Percentiles rank a stretch among this genome's conserved stretches.
phyloP scores from a whole-genome alignment of 148 eudicot species.

The Selenicereus undatus region DNA sequence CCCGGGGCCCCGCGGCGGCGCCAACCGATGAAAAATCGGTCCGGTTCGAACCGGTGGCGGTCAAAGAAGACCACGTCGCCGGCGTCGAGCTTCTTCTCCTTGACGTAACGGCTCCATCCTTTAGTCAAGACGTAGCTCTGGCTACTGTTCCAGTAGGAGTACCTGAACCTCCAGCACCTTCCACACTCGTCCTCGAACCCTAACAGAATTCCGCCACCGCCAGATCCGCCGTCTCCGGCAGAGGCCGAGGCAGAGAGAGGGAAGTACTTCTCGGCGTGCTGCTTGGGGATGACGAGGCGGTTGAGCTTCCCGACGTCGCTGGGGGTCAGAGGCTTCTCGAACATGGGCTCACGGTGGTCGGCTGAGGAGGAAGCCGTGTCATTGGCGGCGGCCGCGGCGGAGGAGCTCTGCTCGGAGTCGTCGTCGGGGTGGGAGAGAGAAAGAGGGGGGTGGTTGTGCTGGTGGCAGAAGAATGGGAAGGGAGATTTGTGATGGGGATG shows the following conservation, averaged over 20 bases:
- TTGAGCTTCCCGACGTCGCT: conserved; percentile 59
- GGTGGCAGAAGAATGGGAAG: conserved; percentile 17
- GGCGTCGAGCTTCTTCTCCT: conserved; percentile 74
- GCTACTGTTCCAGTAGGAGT: conserved; percentile 94
- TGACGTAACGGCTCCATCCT: conserved; percentile 95
- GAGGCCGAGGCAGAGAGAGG: conserved; percentile 23
- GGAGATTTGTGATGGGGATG: conserved; percentile 9
- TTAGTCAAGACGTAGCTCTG: conserved; percentile 92
- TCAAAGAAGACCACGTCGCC: conserved; percentile 75
- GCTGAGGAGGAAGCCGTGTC: background rate
- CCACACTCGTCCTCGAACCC: conserved; percentile 45
- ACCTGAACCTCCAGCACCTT: conserved; percentile 43
- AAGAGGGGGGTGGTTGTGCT: background rate
- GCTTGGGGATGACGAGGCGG: conserved; percentile 60
- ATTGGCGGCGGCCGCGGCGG: background rate
- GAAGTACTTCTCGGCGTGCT: conserved; percentile 48
- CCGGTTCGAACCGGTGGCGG: conserved; percentile 42
- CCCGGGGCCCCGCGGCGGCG: conserved; percentile 13
- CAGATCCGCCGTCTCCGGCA: background rate
- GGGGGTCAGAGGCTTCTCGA: conserved; percentile 54
- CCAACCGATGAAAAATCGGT: conserved; percentile 45
- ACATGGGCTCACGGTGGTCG: conserved; percentile 30
- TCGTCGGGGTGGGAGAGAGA: background rate
- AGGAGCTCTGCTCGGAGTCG: background rate
- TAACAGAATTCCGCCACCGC: background rate